Conservation (phyloP, 169 alveolate species). For the Cystoisospora suis region DNA sequence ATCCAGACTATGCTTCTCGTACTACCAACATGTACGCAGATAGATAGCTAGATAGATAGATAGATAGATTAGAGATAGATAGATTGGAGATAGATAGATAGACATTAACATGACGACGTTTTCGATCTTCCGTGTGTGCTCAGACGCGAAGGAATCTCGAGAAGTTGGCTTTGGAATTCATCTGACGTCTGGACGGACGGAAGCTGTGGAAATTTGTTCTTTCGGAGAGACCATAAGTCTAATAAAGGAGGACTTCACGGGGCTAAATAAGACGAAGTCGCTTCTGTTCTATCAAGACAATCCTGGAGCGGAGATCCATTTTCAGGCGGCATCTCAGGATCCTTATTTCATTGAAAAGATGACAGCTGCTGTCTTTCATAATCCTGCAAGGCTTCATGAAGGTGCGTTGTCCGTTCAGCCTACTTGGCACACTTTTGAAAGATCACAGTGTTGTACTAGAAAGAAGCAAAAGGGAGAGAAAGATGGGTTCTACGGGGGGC, state of each 20-base stretch:
- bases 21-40: too few relatives aligned
- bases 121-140: not conserved
- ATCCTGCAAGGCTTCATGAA: not conserved
- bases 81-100: too few relatives aligned
- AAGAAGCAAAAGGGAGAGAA: too few relatives aligned
- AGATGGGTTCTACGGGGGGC: too few relatives aligned
- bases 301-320: not conserved
- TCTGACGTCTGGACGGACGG: not conserved
- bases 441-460: too few relatives aligned
- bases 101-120: not conserved
- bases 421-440: too few relatives aligned
- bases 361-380: not conserved
- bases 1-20: too few relatives aligned
- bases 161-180: not conserved
- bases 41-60: too few relatives aligned
- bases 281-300: slow-evolving; percentile 5
- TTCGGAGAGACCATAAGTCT: slow-evolving; percentile 17
- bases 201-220: not conserved
- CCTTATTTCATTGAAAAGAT: not conserved
- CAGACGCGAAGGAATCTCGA: slow-evolving; percentile 11
- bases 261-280: not conserved
- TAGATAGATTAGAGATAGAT: too few relatives aligned
- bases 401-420: not conserved
- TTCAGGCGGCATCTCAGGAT: not conserved
- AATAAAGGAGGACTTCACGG: not conserved